phyloP scores from a whole-genome alignment of 2,329 filamentous ascomycete genomes.

The Thielaviopsis punctulata region DNA sequence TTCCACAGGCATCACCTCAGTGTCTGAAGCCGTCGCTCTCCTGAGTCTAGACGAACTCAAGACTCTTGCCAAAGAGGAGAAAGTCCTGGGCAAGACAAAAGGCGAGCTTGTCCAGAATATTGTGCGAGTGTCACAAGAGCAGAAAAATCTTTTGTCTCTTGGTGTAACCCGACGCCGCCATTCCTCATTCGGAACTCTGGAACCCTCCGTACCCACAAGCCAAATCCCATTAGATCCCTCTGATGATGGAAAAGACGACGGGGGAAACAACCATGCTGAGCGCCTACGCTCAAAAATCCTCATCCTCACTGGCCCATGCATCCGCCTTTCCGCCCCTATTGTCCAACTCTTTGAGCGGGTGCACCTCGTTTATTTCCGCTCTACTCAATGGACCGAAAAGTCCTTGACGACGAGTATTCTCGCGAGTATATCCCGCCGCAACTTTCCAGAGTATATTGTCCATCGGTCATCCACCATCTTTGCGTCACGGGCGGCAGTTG shows the following conservation, averaged over 20 bases:
- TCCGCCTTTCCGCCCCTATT: slow-evolving; percentile 55
- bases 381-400: slow-evolving; percentile 94
- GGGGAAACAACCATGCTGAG: slow-evolving; percentile 16
- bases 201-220: too few relatives aligned
- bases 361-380: slow-evolving; percentile 89
- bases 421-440: slow-evolving; percentile 70
- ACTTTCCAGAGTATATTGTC: slow-evolving; percentile 82
- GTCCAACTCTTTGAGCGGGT: slow-evolving; percentile 83
- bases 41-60: slow-evolving; percentile 83
- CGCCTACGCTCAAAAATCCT: slow-evolving; percentile 68
- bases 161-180: slow-evolving; percentile 18
- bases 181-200: background rate
- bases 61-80: slow-evolving; percentile 65
- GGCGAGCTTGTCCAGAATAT: slow-evolving; percentile 60
- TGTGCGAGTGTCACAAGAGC: slow-evolving; percentile 53
- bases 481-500: slow-evolving; percentile 49
- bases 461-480: slow-evolving; percentile 85
- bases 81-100: slow-evolving; percentile 78
- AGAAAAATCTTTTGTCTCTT: slow-evolving; percentile 56
- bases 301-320: slow-evolving; percentile 61
- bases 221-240: too few relatives aligned
- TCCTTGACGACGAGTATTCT: slow-evolving; percentile 89
- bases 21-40: slow-evolving; percentile 71
- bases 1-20: slow-evolving; percentile 50
- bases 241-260: slow-evolving; percentile 55